These are phyloP conservation scores for Fusarium redolens DNA, from an alignment of 2,329 filamentous ascomycete genomes.

Conservation along the genomic window DNA sequence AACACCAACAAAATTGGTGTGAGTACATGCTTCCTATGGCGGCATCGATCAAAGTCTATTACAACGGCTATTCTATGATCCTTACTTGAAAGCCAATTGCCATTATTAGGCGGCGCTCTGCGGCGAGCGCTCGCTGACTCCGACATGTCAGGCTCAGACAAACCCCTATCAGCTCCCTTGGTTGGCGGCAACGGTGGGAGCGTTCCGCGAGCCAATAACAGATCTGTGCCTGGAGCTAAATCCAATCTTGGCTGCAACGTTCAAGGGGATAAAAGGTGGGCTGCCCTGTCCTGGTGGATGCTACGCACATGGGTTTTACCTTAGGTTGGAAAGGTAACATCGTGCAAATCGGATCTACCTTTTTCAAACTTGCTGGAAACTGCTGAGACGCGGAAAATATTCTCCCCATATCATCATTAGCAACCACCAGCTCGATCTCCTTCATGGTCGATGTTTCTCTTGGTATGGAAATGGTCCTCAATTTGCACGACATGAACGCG, in stretches of 20 bases:
- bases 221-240: slow-evolving; percentile 54
- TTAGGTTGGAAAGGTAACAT: slow-evolving; percentile 41
- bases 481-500: background rate
- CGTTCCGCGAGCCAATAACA: slow-evolving; percentile 55
- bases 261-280: slow-evolving; percentile 28
- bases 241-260: slow-evolving; percentile 24
- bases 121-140: slow-evolving; percentile 23
- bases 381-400: slow-evolving; percentile 36
- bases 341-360: slow-evolving; percentile 43
- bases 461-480: background rate
- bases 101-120: slow-evolving; percentile 11
- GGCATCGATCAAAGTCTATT: background rate
- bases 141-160: slow-evolving; percentile 6
- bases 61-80: background rate
- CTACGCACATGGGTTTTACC: slow-evolving; percentile 25
- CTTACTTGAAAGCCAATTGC: background rate
- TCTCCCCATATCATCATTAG: slow-evolving; percentile 19
- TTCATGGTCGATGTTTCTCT: slow-evolving; percentile 5
- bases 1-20: background rate
- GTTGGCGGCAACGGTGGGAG: slow-evolving; percentile 20
- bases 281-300: slow-evolving; percentile 7
- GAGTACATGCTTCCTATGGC: background rate
- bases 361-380: slow-evolving; percentile 13
- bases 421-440: slow-evolving; percentile 8
- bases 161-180: slow-evolving; percentile 24